phyloP scores from a whole-genome alignment of 805 yeast genomes.

The Hemisphaericaspora nanyangensis region DNA sequence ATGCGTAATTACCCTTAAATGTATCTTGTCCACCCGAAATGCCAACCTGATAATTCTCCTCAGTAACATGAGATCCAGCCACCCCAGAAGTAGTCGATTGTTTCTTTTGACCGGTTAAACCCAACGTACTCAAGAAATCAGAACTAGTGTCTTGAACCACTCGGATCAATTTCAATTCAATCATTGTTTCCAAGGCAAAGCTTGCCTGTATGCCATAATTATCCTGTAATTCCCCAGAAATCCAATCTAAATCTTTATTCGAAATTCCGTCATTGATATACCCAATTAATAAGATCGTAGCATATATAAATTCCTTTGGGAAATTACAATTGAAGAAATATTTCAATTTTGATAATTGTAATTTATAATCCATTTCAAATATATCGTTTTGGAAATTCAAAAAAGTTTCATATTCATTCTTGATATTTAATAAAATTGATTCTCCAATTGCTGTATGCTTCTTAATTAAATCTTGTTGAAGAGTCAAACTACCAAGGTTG shows the following conservation, averaged over 20 bases:
- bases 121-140: slow-evolving; percentile 22
- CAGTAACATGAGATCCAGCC: slow-evolving; percentile 9
- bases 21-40: slow-evolving; percentile 28
- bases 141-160: slow-evolving; percentile 17
- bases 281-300: slow-evolving; percentile 55
- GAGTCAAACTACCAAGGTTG: slow-evolving; percentile 62
- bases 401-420: slow-evolving; percentile 39
- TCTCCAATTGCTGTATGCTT: slow-evolving; percentile 77
- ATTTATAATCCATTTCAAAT: slow-evolving; percentile 39
- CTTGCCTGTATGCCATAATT: slow-evolving; percentile 61
- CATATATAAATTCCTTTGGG: slow-evolving; percentile 41
- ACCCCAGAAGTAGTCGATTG: slow-evolving; percentile 9
- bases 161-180: slow-evolving; percentile 46
- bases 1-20: slow-evolving; percentile 31
- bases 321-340: slow-evolving; percentile 42
- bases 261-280: slow-evolving; percentile 65
- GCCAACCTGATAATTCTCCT: slow-evolving; percentile 22
- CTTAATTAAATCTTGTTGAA: slow-evolving; percentile 62
- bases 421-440: slow-evolving; percentile 47
- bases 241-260: slow-evolving; percentile 53
- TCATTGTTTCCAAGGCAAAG: slow-evolving; percentile 44
- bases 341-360: slow-evolving; percentile 21
- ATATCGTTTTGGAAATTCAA: slow-evolving; percentile 70
- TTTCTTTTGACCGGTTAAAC: slow-evolving; percentile 7
- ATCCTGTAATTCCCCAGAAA: slow-evolving; percentile 55